Conservation (phyloP, 768 basidiomycete genomes). For the Thelephora aurantiotincta region DNA sequence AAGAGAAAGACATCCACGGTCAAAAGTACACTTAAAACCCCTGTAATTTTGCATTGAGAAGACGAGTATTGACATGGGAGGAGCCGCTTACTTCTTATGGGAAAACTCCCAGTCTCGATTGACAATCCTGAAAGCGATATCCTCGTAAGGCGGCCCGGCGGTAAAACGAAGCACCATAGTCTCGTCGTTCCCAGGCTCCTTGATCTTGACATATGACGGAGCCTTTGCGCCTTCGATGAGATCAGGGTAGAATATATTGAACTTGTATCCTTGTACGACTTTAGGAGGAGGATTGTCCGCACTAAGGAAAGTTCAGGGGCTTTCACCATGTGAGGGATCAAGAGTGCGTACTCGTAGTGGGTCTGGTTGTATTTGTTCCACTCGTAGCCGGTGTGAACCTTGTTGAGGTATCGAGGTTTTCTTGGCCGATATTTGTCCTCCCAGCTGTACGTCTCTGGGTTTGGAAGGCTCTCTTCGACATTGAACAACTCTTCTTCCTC, state of each 20-base stretch:
- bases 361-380: slow-evolving; percentile 99
- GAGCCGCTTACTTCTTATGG: slow-evolving; percentile 63
- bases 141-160: slow-evolving; percentile 96
- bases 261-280: slow-evolving; percentile 99
- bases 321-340: slow-evolving; percentile 1
- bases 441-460: slow-evolving; percentile 88
- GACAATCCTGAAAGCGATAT: slow-evolving; percentile 96
- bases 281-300: slow-evolving; percentile 98
- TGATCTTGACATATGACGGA: slow-evolving; percentile 91
- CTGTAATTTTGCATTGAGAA: slow-evolving; percentile 22
- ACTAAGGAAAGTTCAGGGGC: slow-evolving; percentile 25
- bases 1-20: slow-evolving; percentile 87
- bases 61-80: neutral
- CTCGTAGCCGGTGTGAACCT: slow-evolving; percentile 97
- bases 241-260: slow-evolving; percentile 98
- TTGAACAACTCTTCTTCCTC: slow-evolving; percentile 96
- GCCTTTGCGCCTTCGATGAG: slow-evolving; percentile 97
- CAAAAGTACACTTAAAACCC: slow-evolving; percentile 94
- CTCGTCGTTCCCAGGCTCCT: slow-evolving; percentile 89
- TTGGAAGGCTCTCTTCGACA: slow-evolving; percentile 74
- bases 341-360: slow-evolving; percentile 79
- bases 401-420: slow-evolving; percentile 97
- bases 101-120: slow-evolving; percentile 98
- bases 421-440: slow-evolving; percentile 97
- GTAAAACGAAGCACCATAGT: slow-evolving; percentile 89